Percentiles rank a stretch among this genome's conserved stretches.
phyloP scores from a whole-genome alignment of 306 rosid genomes.

The Lathyrus tuberosus region DNA sequence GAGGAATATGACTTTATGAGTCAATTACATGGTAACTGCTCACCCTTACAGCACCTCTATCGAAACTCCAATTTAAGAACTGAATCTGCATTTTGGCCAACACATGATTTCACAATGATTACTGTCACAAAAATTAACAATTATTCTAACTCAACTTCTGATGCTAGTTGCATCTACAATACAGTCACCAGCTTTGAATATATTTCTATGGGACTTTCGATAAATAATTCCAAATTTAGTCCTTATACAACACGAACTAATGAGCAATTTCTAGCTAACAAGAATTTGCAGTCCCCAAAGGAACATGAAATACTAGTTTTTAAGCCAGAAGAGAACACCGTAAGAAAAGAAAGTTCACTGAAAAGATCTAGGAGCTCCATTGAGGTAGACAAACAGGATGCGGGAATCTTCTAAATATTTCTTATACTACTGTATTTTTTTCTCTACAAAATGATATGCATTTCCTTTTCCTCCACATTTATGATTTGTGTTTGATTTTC shows the following conservation, averaged over 20 bases:
- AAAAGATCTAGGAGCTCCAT: conserved; percentile 53
- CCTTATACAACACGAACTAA: conserved; percentile 36
- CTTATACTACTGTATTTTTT: not conserved
- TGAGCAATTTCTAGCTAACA: conserved; percentile 42
- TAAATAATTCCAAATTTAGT: conserved; percentile 35
- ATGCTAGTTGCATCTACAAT: conserved; percentile 5
- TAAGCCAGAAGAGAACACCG: conserved; percentile 36
- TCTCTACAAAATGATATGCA: not conserved
- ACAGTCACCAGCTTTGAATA: conserved; percentile 40
- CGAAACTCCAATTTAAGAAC: conserved; percentile 47
- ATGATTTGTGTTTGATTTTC: not conserved
- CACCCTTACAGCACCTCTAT: conserved; percentile 17
- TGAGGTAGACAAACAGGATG: conserved; percentile 49
- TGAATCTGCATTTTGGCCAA: conserved; percentile 58
- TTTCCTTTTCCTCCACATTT: not conserved
- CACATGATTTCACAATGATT: conserved; percentile 42
- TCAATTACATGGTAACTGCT: conserved; percentile 47
- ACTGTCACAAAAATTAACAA: conserved; percentile 38
- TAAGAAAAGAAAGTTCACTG: conserved; percentile 29
- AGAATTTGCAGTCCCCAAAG: conserved; percentile 29
- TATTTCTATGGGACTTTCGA: conserved; percentile 26
- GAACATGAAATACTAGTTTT: conserved; percentile 38
- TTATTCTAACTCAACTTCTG: conserved; percentile 22
- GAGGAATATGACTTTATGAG: conserved; percentile 65
- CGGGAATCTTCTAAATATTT: not conserved